Base-by-base conservation (phyloP, 768 basidiomycete genomes). In the Pleurotus cornucopiae region DNA sequence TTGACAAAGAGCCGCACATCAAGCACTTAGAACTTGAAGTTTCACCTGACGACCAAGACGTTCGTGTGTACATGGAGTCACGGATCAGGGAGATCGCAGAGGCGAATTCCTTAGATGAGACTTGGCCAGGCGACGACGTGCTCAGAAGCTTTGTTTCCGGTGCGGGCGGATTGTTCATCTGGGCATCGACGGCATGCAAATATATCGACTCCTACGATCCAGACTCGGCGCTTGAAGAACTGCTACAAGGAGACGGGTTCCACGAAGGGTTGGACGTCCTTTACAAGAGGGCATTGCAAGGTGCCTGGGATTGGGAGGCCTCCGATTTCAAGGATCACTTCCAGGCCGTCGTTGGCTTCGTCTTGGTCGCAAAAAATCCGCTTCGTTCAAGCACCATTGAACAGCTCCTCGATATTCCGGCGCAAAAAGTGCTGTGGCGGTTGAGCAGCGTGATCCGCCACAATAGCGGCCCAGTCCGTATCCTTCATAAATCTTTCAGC, bases 121-220 rank as follows among this genome's bases (percentile, higher is more conserved):
- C 43, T 7, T 66, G 64, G 64, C 64, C 64, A 3, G 64, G 63
- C 4, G 44, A 56, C 1, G 7, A 38, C 6, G 41, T 3, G 2
- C 62, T 63, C 11, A 7, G 40, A 4, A 30, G 13, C 2, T 39
- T 67, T 16, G 52, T 55, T 6, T 16, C 13, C 2, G 37, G 23
- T 3, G 51, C 64, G 4, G 51, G 46, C 11, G 65, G 65, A 1
- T 54, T 67, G 1, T 66, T 67, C 51, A 62, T 64, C 18, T 67
- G 66, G 66, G 63, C 63, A 30, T 51, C 59, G 6, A 63, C 61
- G n/a, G 66, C 65, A 5, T 49, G 43, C 45, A 58, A 58, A 18
- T 66, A 63, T 20, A 63, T 66, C 16, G 51, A 61, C 9, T 58
- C 54, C 4, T 55, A 59, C 39, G 21, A 59, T 16, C 60, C 60